Evolutionary conservation across 495 filamentous ascomycete genomes (phyloP), one percentile per base, ranked within the genome.

Genomic region (Hyaloscypha bicolor): DNA sequence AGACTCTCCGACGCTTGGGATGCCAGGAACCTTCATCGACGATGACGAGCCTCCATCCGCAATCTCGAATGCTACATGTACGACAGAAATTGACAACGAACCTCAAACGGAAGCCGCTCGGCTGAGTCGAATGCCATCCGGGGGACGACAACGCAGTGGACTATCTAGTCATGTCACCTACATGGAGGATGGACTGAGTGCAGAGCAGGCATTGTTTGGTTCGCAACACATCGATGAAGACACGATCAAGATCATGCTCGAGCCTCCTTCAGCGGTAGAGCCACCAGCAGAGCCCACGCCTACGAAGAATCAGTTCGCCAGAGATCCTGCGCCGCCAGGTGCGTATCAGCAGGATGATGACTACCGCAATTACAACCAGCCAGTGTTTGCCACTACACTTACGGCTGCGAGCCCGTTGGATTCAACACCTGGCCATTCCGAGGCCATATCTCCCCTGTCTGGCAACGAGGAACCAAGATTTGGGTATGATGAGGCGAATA

Each of bases 1-100:
- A 60, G 90, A 93, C 68, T 93, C 91, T 29, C 89, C 90, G 11
- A 91, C 85, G 2, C 77, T 95, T 30, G 91, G 92, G 14, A 85
- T 89, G 59, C 86, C 87, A 12, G 85, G 84, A 39, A 82, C 81
- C 53, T 87, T 87, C 62, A 78, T 82, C 25, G 72, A 79, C 55
- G 77, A 80, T 60, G 77, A 81, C 42, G 79, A 83, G 59, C 71
- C 75, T 1, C 76, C 76, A 51, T 85, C 82, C 16, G 80, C 83
- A 8, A 69, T 83, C 21, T 84, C 91, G 11, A 78, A 74, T n/a
- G 84, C 82, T 9, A 84, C 85, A 22, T 86, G 84, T 57, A 82
- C 83, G n/a, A 91, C 87, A 8, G 83, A 86, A 66, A 90, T 92
- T 70, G 91, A 93, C 64, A 83, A 81, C 35, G 90, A 93, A 60